Evolutionary conservation across 2,329 filamentous ascomycete genomes (phyloP), one percentile per base, ranked within the genome.

Genomic region (Cytospora schulzeri): DNA sequence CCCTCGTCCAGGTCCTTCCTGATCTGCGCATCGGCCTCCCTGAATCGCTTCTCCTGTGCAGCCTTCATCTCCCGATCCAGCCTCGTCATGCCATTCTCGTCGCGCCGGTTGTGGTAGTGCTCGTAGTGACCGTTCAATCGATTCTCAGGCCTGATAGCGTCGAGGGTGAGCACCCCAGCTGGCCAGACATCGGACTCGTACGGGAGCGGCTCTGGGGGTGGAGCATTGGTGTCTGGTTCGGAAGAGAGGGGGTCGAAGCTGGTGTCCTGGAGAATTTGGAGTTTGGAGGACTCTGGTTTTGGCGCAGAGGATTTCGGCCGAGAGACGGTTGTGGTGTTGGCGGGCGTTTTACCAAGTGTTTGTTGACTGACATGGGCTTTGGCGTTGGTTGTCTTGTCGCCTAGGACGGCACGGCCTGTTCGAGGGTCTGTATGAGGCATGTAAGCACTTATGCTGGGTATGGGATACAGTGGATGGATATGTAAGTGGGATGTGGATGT

Each of bases 341-440:
- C 76, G n/a, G 65, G 62, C 1, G 65, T 67, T 71, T 88, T 89
- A 35, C 85, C 88, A 33, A 85, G 88, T 8, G 85, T 85, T 4
- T 88, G 88, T 68, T 90, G 88, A 69, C 88, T 84, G 57, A 82
- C 83, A 73, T 82, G 86, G 66, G 89, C 85, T 80, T 96, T 98
- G 61, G 91, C 92, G 76, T 99, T 99, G 60, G 95, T 98, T 1
- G 94, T 98, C 78, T 99, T 99, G 82, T 92, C 90, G 38, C 94
- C 94, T 56, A 99, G 80, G 15, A 92, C 91, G 45, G 93, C 93
- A 72, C 94, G 88, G 66, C 63, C 69, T 2, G 82, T 88, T 65
- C 88, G 87, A 58, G 88, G 84, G 63, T 83, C 87, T 89, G 63
- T 22, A 7, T 6, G 31, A 50, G 15, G 14, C 1, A 8, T n/a